Percentiles rank a stretch among this genome's conserved stretches.
These are phyloP conservation scores for Fusarium agapanthi DNA, from an alignment of 2,329 filamentous ascomycete species.

Conservation along the genomic window DNA sequence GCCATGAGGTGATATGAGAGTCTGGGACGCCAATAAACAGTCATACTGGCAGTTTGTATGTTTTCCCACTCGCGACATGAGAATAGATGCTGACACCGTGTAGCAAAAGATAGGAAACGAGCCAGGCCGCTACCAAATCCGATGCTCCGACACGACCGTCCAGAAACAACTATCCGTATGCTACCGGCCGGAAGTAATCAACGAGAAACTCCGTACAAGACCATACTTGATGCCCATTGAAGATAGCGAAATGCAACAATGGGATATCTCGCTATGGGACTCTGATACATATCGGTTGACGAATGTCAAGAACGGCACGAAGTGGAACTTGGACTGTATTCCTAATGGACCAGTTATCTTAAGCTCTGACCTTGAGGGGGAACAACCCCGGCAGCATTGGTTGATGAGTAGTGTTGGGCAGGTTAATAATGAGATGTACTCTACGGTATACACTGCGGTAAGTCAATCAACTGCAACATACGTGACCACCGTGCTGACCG, in stretches of 20 bases:
- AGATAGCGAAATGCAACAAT: constrained; percentile 44
- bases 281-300: constrained; percentile 42
- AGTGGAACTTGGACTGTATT: constrained; percentile 47
- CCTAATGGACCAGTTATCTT: constrained; percentile 45
- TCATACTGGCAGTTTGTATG: constrained; percentile 30
- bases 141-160: constrained; percentile 41
- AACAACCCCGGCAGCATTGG: constrained; percentile 47
- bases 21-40: not conserved
- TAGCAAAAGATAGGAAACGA: constrained; percentile 42
- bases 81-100: not conserved
- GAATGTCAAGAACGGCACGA: constrained; percentile 46
- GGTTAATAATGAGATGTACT: constrained; percentile 46
- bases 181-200: constrained; percentile 33
- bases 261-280: constrained; percentile 46
- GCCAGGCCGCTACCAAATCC: constrained; percentile 46
- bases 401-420: constrained; percentile 44
- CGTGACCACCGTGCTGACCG: not conserved
- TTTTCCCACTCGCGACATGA: accelerated
- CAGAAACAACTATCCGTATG: constrained; percentile 46
- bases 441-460: constrained; percentile 40
- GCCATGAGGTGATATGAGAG: constrained; percentile 31
- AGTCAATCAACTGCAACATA: accelerated
- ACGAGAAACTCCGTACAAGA: constrained; percentile 39
- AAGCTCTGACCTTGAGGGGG: constrained; percentile 37
- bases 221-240: constrained; percentile 42